Base-by-base conservation (phyloP, 306 rosid genomes). In the Citrullus mucosospermus region DNA sequence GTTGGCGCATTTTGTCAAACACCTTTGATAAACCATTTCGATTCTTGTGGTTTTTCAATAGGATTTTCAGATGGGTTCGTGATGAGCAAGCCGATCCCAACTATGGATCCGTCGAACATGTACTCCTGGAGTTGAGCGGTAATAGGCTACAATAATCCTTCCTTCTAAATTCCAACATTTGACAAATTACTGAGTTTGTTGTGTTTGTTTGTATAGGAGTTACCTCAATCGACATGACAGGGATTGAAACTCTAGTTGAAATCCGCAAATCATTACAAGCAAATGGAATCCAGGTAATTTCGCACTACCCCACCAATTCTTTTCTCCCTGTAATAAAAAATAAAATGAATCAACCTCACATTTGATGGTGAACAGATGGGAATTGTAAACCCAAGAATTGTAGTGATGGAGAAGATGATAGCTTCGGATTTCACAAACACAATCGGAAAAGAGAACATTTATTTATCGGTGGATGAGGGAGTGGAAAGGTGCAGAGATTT, bases 121-220 rank as follows among this genome's bases (percentile, higher is more conserved):
- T 91, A 36, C 78, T 95, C 80, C 81, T 95, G 6, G 99, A 92
- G 43, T 82, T 95, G 58, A 82, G 97, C 78, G 97, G 97, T 92
- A 83, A 34, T 8, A 6, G 2, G n/a, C 16, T 48, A 48, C 16
- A 48, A 43, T 5, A 20, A 41, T 4, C 25, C 25, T 17, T 11
- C 4, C 30, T 39, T 41, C 18, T 18, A n/a, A 9, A 38, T 41
- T 32, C 14, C 2, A 48, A 48, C 16, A 48, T 48, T 48, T 48
- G 54, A 48, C 54, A 12, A 48, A 60, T 28, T 30, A 28, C 9
- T 15, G 2, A 63, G 44, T 32, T 34, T 5, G 61, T 10, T 22
- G 6, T 9, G 75, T 43, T n/a, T 50, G 32, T 14, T 68, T 66
- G 17, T 55, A 7, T 28, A 95, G 99, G 96, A 54, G 99, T 95